Percentiles rank a stretch among this genome's conserved stretches.
phyloP scores from a whole-genome alignment of 306 rosid species.

The Cicer yamashitae region DNA sequence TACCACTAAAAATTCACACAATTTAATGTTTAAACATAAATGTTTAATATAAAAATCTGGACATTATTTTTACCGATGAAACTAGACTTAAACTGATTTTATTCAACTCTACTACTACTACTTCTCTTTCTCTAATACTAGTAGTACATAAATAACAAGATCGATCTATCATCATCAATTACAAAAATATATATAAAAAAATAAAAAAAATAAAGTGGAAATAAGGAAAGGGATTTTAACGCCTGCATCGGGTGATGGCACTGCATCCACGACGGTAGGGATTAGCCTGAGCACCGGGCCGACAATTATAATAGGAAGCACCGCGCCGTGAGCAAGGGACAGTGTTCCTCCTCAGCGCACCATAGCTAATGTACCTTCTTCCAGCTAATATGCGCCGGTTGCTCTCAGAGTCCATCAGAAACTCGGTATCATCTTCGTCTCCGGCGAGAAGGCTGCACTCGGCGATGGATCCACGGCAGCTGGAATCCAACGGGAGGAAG shows the following conservation, averaged over 20 bases:
- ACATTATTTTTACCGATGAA: too few relatives aligned
- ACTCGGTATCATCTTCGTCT: slow-evolving; percentile 64
- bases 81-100: slow-evolving; percentile 11
- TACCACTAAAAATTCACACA: too few relatives aligned
- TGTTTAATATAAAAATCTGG: too few relatives aligned
- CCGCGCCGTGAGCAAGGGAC: slow-evolving; percentile 94
- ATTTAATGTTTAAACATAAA: too few relatives aligned
- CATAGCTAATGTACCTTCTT: slow-evolving; percentile 80
- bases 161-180: slow-evolving; percentile 37
- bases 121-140: slow-evolving; percentile 35
- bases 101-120: slow-evolving; percentile 40
- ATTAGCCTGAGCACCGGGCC: slow-evolving; percentile 88
- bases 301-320: slow-evolving; percentile 95
- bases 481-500: slow-evolving; percentile 49
- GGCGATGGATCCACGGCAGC: slow-evolving; percentile 66
- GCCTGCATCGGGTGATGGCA: slow-evolving; percentile 83
- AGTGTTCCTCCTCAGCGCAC: slow-evolving; percentile 89
- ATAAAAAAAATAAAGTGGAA: background rate
- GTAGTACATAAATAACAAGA: slow-evolving; percentile 29
- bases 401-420: slow-evolving; percentile 84
- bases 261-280: slow-evolving; percentile 92
- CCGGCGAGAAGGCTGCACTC: slow-evolving; percentile 62
- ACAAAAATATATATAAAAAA: slow-evolving; percentile 39
- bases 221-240: slow-evolving; percentile 43
- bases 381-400: slow-evolving; percentile 82